Base-by-base conservation (phyloP, 345 rosid genomes). In the Trapa incisa region DNA sequence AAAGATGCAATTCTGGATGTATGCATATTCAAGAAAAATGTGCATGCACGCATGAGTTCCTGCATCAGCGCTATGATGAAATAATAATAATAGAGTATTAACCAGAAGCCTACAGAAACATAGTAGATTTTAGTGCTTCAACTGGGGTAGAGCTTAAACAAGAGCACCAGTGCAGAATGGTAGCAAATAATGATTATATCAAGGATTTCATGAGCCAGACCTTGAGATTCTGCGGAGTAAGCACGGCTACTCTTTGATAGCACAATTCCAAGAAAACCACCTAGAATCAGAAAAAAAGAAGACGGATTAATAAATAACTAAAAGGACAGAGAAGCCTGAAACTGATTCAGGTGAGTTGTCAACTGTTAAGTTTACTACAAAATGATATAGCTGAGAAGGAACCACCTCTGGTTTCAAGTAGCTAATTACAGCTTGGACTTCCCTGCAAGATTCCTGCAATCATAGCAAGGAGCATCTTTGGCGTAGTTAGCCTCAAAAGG, bases 221-320 rank as follows among this genome's bases (percentile, higher is more conserved):
- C 96, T 91, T 89, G 68, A 89, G 67, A 75, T 77, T 83, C 83
- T 91, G 96, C 50, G 89, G 92, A 37, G 83, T 75, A 66, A 95
- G 96, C 72, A 95, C 71, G 4, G 90, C 79, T 65, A 86, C 79
- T 68, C 99, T 78, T 81, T 91, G 92, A 6, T 96, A 71, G 75
- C 99, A 95, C 74, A 95, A 71, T 78, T 95, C 99, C 84, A 95
- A 74, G 79, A 95, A 91, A 60, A 95, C 96, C 68, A 78, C 99
- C 99, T 95, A 79, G n/a, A 47, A 37, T 22, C 68, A 72, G 67
- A 22, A 22, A 22, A 22, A 61, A 29, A 52, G 33, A 48, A 22
- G 48, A 45, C 48, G 3, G 48, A 45, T 7, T 11, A 6, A 45
- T 45, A 45, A 45, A 45, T 45, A 45, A 45, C 9, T 11, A 45